phyloP scores from a whole-genome alignment of 768 basidiomycete genomes.

The Asterophora parasitica region DNA sequence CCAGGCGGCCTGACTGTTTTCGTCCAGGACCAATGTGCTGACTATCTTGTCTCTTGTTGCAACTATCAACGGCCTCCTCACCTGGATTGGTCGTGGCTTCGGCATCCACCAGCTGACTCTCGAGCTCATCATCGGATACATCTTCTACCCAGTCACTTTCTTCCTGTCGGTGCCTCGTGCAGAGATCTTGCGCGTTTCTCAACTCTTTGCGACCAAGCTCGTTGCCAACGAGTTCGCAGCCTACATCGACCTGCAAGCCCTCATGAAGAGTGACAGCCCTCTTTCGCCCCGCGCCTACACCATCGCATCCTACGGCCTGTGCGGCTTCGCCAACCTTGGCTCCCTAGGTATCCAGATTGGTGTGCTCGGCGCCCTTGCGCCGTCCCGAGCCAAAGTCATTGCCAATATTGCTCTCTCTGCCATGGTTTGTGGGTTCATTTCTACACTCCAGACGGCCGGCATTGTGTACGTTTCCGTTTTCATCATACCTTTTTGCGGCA shows the following conservation, averaged over 20 bases:
- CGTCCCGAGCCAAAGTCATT: constrained; percentile 62
- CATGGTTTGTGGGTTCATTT: constrained; percentile 31
- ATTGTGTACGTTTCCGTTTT: constrained; percentile 27
- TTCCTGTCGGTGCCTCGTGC: constrained; percentile 70
- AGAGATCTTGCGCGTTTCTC: constrained; percentile 80
- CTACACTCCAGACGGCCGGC: constrained; percentile 31
- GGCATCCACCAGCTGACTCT: constrained; percentile 79
- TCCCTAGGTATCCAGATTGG: constrained; percentile 79
- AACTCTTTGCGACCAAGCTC: constrained; percentile 81
- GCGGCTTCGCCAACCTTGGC: constrained; percentile 87
- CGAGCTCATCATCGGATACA: constrained; percentile 79
- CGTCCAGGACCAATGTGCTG: constrained; percentile 68
- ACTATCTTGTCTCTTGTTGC: constrained; percentile 82
- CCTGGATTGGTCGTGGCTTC: constrained; percentile 86
- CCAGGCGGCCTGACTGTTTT: constrained; percentile 3
- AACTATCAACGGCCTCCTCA: constrained; percentile 75
- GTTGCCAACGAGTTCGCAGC: constrained; percentile 86
- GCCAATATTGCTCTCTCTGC: constrained; percentile 59
- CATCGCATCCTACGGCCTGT: constrained; percentile 83
- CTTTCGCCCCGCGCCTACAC: constrained; percentile 72
- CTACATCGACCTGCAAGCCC: constrained; percentile 54
- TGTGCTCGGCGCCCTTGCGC: constrained; percentile 41
- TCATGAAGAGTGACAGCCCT: constrained; percentile 41
- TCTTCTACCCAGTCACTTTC: constrained; percentile 86
- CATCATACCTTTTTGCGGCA: constrained; percentile 7